Evolutionary conservation across 345 rosid species (phyloP).

Genomic region (Sonneratia caseolaris): DNA sequence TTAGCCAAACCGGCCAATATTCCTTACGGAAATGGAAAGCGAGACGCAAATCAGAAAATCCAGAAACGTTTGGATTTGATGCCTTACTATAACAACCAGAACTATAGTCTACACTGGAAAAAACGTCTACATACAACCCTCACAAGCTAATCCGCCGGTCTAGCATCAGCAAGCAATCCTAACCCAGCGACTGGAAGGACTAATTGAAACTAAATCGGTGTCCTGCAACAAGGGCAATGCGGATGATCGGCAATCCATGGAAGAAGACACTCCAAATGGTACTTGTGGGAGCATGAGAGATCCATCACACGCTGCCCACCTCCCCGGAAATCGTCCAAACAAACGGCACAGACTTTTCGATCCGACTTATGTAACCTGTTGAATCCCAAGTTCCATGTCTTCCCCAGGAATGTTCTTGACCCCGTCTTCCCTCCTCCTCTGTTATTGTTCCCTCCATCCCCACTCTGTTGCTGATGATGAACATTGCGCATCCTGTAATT

Average conservation of each 20-base stretch:
- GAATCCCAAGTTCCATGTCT: slow-evolving; percentile 7
- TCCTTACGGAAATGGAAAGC: background rate
- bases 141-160: background rate
- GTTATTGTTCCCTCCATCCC: background rate
- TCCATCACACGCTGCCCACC: slow-evolving; percentile 1
- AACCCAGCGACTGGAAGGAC: background rate
- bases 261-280: slow-evolving; percentile 19
- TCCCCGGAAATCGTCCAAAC: slow-evolving; percentile 13
- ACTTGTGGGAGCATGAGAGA: slow-evolving; percentile 20
- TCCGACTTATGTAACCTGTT: slow-evolving; percentile 1
- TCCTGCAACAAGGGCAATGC: slow-evolving; percentile 18
- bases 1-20: background rate
- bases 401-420: background rate
- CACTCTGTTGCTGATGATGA: background rate
- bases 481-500: background rate
- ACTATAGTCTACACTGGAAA: background rate
- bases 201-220: background rate
- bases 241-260: slow-evolving; percentile 17
- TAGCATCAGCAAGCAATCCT: background rate
- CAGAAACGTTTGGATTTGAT: background rate
- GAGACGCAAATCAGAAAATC: background rate
- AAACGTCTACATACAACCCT: background rate
- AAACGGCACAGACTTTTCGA: slow-evolving; percentile 9
- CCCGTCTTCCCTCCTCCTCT: background rate
- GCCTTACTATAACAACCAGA: background rate